Conservation (phyloP, 2,329 filamentous ascomycete species). For the Cladosporium cucumerinum region DNA sequence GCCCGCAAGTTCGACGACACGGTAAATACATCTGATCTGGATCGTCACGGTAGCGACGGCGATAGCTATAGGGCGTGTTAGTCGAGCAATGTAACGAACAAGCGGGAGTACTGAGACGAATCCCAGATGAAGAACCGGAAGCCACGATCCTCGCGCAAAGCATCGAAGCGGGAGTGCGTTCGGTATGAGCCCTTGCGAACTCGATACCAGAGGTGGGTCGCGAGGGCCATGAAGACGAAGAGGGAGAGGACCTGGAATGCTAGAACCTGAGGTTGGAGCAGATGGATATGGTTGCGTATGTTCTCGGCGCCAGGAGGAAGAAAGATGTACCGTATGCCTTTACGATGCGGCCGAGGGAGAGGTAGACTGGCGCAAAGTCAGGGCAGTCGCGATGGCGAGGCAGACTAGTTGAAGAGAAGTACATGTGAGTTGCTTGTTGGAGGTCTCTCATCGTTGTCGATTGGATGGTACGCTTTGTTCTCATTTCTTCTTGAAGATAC, state of each 20-base stretch:
- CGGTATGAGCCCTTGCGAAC: neutral
- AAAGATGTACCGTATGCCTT: neutral
- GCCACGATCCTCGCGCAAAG: neutral
- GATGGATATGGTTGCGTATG: neutral
- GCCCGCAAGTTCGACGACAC: conserved; percentile 62
- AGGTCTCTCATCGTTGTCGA: neutral
- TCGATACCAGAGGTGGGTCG: neutral
- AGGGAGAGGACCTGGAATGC: neutral
- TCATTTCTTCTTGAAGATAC: neutral
- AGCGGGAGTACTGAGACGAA: neutral
- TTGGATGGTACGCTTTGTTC: neutral
- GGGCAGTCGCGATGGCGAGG: neutral
- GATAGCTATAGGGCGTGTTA: neutral
- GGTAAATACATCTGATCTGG: conserved; percentile 62
- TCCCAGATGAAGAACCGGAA: neutral
- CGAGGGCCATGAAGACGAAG: neutral
- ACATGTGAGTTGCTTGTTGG: neutral
- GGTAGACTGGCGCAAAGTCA: neutral
- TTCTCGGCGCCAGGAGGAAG: neutral
- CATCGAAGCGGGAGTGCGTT: neutral
- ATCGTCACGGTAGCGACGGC: conserved; percentile 38
- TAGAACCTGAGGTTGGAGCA: neutral
- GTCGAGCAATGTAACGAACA: neutral
- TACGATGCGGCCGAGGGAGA: neutral
- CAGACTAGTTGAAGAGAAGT: neutral